Percentiles rank a stretch among this genome's conserved stretches.
phyloP scores from a whole-genome alignment of 257 asterid species.

The Nicotiana sylvestris region DNA sequence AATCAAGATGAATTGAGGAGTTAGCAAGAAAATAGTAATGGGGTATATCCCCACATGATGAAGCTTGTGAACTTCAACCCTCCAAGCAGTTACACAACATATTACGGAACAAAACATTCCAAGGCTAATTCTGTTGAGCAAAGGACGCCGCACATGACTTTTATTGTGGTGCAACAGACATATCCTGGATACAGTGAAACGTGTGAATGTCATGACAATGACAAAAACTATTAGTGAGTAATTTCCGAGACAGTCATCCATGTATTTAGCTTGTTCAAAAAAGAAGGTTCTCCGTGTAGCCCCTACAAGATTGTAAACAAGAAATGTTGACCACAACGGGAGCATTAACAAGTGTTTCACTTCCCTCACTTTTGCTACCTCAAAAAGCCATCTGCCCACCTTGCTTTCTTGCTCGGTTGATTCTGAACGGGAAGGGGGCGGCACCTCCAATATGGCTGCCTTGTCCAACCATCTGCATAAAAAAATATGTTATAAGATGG shows the following conservation, averaged over 20 bases:
- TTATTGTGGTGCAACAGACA: background rate
- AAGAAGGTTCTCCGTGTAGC: conserved; percentile 18
- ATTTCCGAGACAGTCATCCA: background rate
- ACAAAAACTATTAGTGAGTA: background rate
- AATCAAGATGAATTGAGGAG: conserved; percentile 6
- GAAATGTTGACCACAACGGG: conserved; percentile 9
- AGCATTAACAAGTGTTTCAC: conserved; percentile 13
- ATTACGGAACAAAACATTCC: background rate
- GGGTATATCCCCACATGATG: background rate
- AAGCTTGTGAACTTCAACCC: background rate
- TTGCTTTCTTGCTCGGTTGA: no score
- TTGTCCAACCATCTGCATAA: no score
- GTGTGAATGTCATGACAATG: background rate
- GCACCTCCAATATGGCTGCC: no score
- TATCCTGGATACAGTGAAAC: background rate
- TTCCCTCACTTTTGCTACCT: background rate
- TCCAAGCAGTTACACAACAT: conserved; percentile 13
- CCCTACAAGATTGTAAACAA: conserved; percentile 4
- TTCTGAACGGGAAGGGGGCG: no score
- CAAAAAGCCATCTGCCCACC: background rate
- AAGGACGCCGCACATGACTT: background rate
- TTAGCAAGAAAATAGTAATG: background rate
- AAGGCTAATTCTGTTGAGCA: conserved; percentile 3
- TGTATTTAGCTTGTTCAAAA: conserved; percentile 2
- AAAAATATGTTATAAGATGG: no score